Evolutionary conservation across 2,329 filamentous ascomycete genomes (phyloP), one percentile per base, ranked within the genome.

Genomic region (Arthroderma sp.): DNA sequence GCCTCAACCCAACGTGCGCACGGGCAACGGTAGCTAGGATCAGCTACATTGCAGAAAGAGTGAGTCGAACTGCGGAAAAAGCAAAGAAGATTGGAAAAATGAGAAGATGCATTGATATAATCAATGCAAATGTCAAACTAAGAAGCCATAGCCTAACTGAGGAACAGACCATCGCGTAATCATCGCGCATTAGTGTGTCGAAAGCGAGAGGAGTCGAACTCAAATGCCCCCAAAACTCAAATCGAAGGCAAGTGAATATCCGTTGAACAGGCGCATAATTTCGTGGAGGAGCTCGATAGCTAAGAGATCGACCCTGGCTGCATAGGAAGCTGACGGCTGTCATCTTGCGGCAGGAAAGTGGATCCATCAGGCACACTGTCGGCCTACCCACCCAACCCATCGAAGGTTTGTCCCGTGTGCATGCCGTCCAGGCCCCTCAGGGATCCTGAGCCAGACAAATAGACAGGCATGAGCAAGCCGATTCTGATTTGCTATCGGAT

Each of bases 401-500:
- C 39, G 39, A 43, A 51, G 28, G 47, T 51, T 51, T 11, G 25
- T 7, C 25, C 47, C 47, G 47, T 31, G 47, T 51, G 47, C 47
- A 51, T 43, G 47, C 25, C 33, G 47, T 21, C 43, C 23, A 13
- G 15, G 6, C 33, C 9, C 37, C 9, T 54, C 52, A 54, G 52
- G 52, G 52, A 54, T 54, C 23, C 21, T 13, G 47, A n/a, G 19
- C 28, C 47, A 31, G 47, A 17, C 8, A n/a, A 31, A 17, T 31
- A 28, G 47, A 33, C 23, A 28, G 47, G 28, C 23, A 51, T 28
- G 11, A 33, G 28, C 19, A 47, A 11, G 43, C 43, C 56, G 53
- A 59, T 31, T 55, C 21, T 58, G 54, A 61, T 58, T 60, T 55
- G 60, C 56, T 61, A 47, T 56, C 54, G 51, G 19, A 35, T 28